These are phyloP conservation scores for Linum usitatissimum DNA, from an alignment of 345 rosid species.

Conservation along the genomic window DNA sequence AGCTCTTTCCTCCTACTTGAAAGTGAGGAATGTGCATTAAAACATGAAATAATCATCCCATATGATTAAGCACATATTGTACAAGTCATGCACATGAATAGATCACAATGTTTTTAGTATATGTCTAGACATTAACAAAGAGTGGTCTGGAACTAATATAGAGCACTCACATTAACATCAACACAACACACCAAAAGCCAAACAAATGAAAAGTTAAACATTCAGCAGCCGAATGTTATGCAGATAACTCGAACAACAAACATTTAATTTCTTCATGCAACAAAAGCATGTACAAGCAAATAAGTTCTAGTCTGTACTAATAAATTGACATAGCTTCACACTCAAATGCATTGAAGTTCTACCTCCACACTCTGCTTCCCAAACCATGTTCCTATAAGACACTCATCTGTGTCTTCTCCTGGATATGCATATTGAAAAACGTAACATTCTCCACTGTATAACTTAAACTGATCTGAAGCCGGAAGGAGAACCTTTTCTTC, in stretches of 20 bases:
- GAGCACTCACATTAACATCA: no score
- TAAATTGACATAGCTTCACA: not conserved
- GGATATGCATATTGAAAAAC: conserved; percentile 81
- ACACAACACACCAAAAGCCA: no score
- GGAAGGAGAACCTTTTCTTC: conserved; percentile 62
- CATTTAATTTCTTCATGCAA: not conserved
- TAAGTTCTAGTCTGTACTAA: not conserved
- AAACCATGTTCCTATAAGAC: conserved; percentile 85
- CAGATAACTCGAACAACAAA: not conserved
- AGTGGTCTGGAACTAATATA: no score
- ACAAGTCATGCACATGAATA: no score
- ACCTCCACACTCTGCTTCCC: conserved; percentile 96
- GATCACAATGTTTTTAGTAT: no score
- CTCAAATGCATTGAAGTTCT: conserved; percentile 11
- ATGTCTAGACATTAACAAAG: no score
- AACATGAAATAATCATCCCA: not conserved
- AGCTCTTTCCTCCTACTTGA: conserved; percentile 65
- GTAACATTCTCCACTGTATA: conserved; percentile 85
- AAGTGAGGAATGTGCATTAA: conserved; percentile 5
- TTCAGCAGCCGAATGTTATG: no score
- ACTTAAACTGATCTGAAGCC: conserved; percentile 75
- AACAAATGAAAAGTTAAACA: no score
- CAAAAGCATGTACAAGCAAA: not conserved
- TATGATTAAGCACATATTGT: not conserved
- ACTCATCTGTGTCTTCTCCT: conserved; percentile 89